phyloP scores from a whole-genome alignment of 2,329 filamentous ascomycete species.

The Zelopaecilomyces penicillatus region DNA sequence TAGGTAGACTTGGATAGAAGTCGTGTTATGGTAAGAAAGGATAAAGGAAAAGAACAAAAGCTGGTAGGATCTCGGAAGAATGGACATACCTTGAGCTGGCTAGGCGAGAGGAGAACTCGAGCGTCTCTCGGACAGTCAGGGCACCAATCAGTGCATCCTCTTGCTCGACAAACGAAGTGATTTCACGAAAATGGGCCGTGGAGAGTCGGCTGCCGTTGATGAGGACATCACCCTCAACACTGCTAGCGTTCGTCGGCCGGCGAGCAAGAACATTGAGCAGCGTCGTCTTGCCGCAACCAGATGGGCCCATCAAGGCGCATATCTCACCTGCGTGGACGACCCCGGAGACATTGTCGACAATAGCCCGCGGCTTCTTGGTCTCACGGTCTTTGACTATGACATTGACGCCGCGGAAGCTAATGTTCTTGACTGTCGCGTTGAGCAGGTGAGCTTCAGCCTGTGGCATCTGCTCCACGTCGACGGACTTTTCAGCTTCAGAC shows the following conservation, averaged over 20 bases:
- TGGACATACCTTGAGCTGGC: constrained; percentile 41
- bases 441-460: constrained; percentile 41
- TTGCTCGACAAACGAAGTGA: constrained; percentile 78
- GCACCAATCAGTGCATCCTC: constrained; percentile 78
- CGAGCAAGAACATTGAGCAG: constrained; percentile 72
- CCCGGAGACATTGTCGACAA: constrained; percentile 57
- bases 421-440: constrained; percentile 55
- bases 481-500: too few relatives aligned
- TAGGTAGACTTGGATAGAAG: too few relatives aligned
- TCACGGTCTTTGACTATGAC: constrained; percentile 66
- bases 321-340: constrained; percentile 60
- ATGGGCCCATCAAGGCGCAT: constrained; percentile 74
- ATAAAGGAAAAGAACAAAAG: not conserved
- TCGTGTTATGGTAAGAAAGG: not conserved
- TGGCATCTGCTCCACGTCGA: constrained; percentile 9
- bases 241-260: constrained; percentile 33
- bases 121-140: constrained; percentile 70
- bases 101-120: constrained; percentile 69
- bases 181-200: constrained; percentile 47
- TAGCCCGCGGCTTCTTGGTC: constrained; percentile 52
- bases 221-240: constrained; percentile 35
- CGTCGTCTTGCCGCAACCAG: constrained; percentile 70
- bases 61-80: not conserved
- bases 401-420: constrained; percentile 58
- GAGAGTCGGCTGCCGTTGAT: constrained; percentile 53